phyloP scores from a whole-genome alignment of 116 monocot species.

The Posidonia oceanica region DNA sequence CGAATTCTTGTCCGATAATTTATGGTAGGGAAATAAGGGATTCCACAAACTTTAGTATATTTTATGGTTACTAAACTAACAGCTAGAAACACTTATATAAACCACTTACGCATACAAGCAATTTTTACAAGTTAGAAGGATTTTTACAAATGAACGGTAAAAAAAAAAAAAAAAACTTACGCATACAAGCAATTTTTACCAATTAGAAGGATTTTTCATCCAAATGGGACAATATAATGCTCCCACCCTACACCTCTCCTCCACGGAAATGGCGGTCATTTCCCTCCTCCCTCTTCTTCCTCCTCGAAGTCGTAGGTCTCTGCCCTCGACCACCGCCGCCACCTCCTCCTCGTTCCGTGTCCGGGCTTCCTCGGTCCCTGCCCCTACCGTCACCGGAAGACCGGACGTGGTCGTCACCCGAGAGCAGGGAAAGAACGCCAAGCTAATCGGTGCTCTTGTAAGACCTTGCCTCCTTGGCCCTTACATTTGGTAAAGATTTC shows the following conservation, averaged over 20 bases:
- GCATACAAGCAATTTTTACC: no score
- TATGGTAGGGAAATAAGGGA: no score
- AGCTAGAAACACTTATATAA: no score
- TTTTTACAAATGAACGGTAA: no score
- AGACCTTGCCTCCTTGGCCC: background rate
- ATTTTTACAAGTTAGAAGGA: no score
- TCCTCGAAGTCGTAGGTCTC: background rate
- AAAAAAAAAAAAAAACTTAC: no score
- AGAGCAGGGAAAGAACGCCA: slow-evolving; percentile 78
- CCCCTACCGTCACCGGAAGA: background rate
- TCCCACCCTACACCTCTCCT: background rate
- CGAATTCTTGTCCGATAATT: no score
- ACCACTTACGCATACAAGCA: no score
- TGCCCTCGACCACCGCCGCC: background rate
- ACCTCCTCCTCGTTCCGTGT: background rate
- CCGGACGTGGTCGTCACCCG: slow-evolving; percentile 79
- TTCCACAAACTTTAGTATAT: no score
- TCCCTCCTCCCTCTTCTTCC: slow-evolving; percentile 2
- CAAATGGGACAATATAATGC: no score
- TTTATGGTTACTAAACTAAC: no score
- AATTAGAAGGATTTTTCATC: no score
- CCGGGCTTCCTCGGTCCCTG: background rate
- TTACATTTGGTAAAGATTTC: background rate
- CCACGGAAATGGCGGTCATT: background rate
- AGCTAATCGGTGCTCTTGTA: slow-evolving; percentile 73